Conservation (phyloP, 2,329 filamentous ascomycete genomes). For the Aspergillus alliaceus region DNA sequence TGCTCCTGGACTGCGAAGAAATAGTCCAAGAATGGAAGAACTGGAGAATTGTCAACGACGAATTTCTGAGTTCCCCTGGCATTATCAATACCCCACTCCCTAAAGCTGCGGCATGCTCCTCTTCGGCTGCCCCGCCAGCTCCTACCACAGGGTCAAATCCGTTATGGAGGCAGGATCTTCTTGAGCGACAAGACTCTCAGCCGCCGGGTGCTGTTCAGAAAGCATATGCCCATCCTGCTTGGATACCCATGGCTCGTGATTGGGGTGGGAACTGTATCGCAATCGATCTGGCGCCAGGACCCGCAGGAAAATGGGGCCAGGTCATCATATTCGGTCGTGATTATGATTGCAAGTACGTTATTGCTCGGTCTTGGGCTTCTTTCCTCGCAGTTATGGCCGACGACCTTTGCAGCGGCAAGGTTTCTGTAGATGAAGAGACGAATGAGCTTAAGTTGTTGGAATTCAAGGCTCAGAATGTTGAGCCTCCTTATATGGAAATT, state of each 20-base stretch:
- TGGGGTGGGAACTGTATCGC: slow-evolving; percentile 99
- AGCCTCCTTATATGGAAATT: slow-evolving; percentile 92
- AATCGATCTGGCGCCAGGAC: slow-evolving; percentile 87
- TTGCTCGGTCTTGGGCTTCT: slow-evolving; percentile 86
- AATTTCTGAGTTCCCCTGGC: slow-evolving; percentile 68
- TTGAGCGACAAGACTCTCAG: slow-evolving; percentile 81
- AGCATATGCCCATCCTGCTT: slow-evolving; percentile 87
- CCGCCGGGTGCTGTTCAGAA: slow-evolving; percentile 85
- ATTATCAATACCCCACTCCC: slow-evolving; percentile 60
- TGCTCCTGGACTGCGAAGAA: slow-evolving; percentile 97
- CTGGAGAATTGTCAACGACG: slow-evolving; percentile 90
- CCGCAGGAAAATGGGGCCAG: slow-evolving; percentile 89
- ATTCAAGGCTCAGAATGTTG: slow-evolving; percentile 84
- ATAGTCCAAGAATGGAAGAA: slow-evolving; percentile 98
- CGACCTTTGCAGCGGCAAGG: slow-evolving; percentile 85
- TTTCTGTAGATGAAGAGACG: slow-evolving; percentile 88
- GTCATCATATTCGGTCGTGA: slow-evolving; percentile 95
- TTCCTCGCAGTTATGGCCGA: slow-evolving; percentile 87
- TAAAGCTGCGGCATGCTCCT: slow-evolving; percentile 68
- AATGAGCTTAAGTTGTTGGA: slow-evolving; percentile 89
- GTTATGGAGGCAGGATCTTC: slow-evolving; percentile 81
- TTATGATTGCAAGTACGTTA: slow-evolving; percentile 97
- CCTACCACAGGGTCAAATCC: slow-evolving; percentile 53
- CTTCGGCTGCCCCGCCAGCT: slow-evolving; percentile 58
- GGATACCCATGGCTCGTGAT: slow-evolving; percentile 94